phyloP scores from a whole-genome alignment of 2,329 filamentous ascomycete species.

The Fusarium azukiicola region DNA sequence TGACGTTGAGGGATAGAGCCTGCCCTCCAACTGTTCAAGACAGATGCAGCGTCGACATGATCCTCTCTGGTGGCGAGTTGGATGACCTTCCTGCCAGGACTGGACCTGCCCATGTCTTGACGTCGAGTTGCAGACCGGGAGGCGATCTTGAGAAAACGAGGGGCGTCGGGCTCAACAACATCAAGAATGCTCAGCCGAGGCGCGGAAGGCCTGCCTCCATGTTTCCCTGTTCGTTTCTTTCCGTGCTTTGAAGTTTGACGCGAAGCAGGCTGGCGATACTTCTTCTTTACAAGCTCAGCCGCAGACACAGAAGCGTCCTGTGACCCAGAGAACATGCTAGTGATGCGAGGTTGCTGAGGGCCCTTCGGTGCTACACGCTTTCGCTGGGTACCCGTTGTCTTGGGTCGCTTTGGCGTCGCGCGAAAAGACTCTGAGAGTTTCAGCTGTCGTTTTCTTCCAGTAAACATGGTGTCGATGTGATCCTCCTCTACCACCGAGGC shows the following conservation, averaged over 20 bases:
- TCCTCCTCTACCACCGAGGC: conserved; percentile 73
- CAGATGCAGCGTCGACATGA: conserved; percentile 76
- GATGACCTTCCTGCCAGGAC: conserved; percentile 77
- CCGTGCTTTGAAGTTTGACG: conserved; percentile 24
- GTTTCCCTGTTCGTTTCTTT: conserved; percentile 29
- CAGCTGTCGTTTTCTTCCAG: conserved; percentile 65
- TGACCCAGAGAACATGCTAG: conserved; percentile 52
- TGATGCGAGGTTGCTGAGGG: conserved; percentile 59
- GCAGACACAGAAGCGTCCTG: conserved; percentile 25
- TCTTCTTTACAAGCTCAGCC: conserved; percentile 40
- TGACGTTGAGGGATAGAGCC: conserved; percentile 71
- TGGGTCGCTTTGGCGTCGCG: conserved; percentile 53
- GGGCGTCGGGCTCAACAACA: conserved; percentile 74
- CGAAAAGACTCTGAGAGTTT: conserved; percentile 53
- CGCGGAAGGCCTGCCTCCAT: conserved; percentile 50
- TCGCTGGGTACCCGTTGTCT: conserved; percentile 41
- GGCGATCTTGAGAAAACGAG: conserved; percentile 80
- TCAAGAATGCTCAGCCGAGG: conserved; percentile 81
- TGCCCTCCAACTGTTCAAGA: conserved; percentile 77
- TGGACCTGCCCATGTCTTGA: conserved; percentile 74
- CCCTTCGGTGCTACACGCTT: conserved; percentile 46
- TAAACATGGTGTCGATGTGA: conserved; percentile 73
- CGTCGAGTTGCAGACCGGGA: conserved; percentile 76
- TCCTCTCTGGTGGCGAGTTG: conserved; percentile 80
- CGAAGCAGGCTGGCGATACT: conserved; percentile 39